Evolutionary conservation across 192 early-diverging fungal species (phyloP).

Genomic region (Umbelopsis ramanniana): DNA sequence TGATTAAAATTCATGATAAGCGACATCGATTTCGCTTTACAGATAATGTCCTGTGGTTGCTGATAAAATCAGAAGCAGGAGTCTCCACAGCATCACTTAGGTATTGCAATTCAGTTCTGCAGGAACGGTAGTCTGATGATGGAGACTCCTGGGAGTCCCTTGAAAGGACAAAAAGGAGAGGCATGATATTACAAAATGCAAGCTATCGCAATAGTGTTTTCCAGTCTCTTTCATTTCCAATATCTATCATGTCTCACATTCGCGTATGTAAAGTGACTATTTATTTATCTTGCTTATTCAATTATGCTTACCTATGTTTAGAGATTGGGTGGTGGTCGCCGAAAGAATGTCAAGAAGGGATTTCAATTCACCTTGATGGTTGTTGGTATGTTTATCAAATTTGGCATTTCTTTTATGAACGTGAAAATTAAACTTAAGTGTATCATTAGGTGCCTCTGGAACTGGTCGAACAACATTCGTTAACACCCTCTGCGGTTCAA

Average conservation of each 20-base stretch:
- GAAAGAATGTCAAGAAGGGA: slow-evolving; percentile 97
- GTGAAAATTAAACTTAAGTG: not conserved
- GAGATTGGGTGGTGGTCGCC: slow-evolving; percentile 67
- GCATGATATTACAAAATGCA: not conserved
- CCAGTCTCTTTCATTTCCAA: slow-evolving; percentile 8
- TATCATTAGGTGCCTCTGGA: slow-evolving; percentile 69
- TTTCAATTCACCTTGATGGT: slow-evolving; percentile 98
- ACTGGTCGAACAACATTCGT: slow-evolving; percentile 98
- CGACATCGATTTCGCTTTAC: too few relatives aligned
- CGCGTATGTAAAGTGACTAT: not conserved
- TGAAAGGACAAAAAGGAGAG: slow-evolving; percentile 17
- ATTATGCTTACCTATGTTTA: slow-evolving; percentile 24
- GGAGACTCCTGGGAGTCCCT: slow-evolving; percentile 7
- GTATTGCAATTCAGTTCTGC: too few relatives aligned
- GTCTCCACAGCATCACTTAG: too few relatives aligned
- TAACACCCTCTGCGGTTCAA: slow-evolving; percentile 93
- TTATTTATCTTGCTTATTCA: too few relatives aligned
- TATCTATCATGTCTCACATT: slow-evolving; percentile 8
- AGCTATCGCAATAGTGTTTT: not conserved
- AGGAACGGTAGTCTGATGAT: slow-evolving; percentile 12
- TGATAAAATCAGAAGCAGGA: too few relatives aligned
- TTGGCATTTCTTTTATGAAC: not conserved
- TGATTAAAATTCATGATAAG: too few relatives aligned
- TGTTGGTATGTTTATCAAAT: slow-evolving; percentile 66
- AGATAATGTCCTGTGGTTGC: too few relatives aligned